Percentiles rank a stretch among this genome's conserved stretches.
Evolutionary conservation across 2,329 filamentous ascomycete genomes (phyloP).

Genomic region (Lachnellula hyalina): DNA sequence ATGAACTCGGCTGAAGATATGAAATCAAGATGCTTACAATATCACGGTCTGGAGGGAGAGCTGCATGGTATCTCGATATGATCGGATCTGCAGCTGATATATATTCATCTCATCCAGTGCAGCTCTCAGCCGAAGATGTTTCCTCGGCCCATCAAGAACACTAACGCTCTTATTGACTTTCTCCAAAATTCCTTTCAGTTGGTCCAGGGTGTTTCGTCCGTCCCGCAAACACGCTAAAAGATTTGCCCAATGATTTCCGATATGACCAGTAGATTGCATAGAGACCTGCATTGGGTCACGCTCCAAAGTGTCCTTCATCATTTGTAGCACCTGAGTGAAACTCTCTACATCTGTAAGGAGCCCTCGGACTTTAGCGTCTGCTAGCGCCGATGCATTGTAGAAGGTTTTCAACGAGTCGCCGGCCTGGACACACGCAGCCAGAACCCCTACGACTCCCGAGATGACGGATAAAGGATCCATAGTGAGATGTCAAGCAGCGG

Average conservation of each 20-base stretch:
- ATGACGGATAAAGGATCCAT: slow-evolving; percentile 17
- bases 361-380: slow-evolving; percentile 11
- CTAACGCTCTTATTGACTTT: slow-evolving; percentile 70
- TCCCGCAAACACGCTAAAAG: slow-evolving; percentile 8
- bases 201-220: slow-evolving; percentile 12
- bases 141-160: slow-evolving; percentile 49
- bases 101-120: slow-evolving; percentile 11
- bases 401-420: slow-evolving; percentile 6
- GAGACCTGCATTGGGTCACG: slow-evolving; percentile 4
- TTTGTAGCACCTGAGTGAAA: slow-evolving; percentile 12
- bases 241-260: slow-evolving; percentile 13
- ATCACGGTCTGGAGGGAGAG: slow-evolving; percentile 16
- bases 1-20: background rate
- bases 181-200: slow-evolving; percentile 59
- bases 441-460: slow-evolving; percentile 9
- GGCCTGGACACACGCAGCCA: slow-evolving; percentile 5
- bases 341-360: slow-evolving; percentile 14
- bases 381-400: slow-evolving; percentile 8
- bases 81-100: slow-evolving; percentile 13
- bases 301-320: slow-evolving; percentile 14
- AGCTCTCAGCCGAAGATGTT: slow-evolving; percentile 10
- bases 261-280: slow-evolving; percentile 13
- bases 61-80: slow-evolving; percentile 15
- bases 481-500: background rate
- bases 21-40: slow-evolving; percentile 7